A percentile compares a stretch with the other conserved stretches of the same genome.
Conservation (phyloP, 768 basidiomycete species). For the Aureoboletus auriporus region DNA sequence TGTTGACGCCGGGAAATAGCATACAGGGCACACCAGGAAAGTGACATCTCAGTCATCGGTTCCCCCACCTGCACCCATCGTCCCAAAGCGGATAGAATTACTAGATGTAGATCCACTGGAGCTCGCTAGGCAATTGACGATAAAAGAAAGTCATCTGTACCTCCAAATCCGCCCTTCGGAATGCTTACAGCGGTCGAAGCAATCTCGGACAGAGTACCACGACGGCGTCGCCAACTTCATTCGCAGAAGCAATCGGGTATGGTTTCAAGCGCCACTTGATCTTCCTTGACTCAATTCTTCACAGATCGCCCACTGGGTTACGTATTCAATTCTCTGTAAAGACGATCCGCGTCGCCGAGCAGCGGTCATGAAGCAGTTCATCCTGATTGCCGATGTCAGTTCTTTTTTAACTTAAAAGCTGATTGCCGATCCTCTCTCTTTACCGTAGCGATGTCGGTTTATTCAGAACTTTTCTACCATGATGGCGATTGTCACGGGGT, state of each 20-base stretch:
- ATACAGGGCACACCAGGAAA: constrained; percentile 32
- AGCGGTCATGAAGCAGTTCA: constrained; percentile 60
- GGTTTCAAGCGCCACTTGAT: background rate
- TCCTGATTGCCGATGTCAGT: constrained; percentile 59
- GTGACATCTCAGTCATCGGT: constrained; percentile 33
- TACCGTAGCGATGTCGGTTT: constrained; percentile 49
- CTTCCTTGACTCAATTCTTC: background rate
- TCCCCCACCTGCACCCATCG: constrained; percentile 49
- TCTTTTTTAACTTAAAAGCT: background rate
- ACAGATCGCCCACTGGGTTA: constrained; percentile 59
- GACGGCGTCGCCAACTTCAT: constrained; percentile 59
- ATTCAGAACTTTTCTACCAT: constrained; percentile 68
- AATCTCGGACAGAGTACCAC: constrained; percentile 37
- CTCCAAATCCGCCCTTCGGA: constrained; percentile 57
- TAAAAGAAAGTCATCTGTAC: constrained; percentile 58
- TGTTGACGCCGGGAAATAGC: constrained; percentile 5
- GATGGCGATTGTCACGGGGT: constrained; percentile 63
- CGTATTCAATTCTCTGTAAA: constrained; percentile 49
- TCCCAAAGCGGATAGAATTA: constrained; percentile 46
- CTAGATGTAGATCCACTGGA: constrained; percentile 62
- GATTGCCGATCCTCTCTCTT: constrained; percentile 1
- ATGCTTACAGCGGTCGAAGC: constrained; percentile 54
- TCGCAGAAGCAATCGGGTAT: constrained; percentile 51
- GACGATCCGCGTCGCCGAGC: constrained; percentile 60
- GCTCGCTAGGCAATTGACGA: constrained; percentile 63